These are phyloP conservation scores for Helianthus tuberosus DNA, from an alignment of 129 eudicot genomes.

Conservation along the genomic window DNA sequence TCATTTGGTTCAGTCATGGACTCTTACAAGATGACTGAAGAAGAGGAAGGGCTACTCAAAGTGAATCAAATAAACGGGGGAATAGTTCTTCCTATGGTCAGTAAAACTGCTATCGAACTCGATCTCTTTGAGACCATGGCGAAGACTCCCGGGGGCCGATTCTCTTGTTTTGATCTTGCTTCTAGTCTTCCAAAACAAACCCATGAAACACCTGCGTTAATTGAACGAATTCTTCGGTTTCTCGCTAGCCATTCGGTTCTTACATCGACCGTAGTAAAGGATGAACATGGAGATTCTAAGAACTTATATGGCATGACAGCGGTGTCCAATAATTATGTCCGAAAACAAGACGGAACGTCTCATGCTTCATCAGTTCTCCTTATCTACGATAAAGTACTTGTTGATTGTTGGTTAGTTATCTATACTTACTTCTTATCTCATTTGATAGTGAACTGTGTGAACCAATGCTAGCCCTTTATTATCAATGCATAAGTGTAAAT, in stretches of 20 bases:
- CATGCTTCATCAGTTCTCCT: slow-evolving; percentile 30
- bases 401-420: slow-evolving; percentile 42
- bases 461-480: too few relatives aligned
- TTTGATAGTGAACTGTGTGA: too few relatives aligned
- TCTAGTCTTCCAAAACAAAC: background rate
- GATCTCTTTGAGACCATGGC: too few relatives aligned
- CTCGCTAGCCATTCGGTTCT: slow-evolving; percentile 35
- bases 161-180: too few relatives aligned
- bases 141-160: too few relatives aligned
- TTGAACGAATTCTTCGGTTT: slow-evolving; percentile 47
- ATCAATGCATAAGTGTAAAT: too few relatives aligned
- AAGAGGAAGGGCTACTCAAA: too few relatives aligned
- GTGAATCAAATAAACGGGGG: too few relatives aligned
- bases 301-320: slow-evolving; percentile 40
- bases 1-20: too few relatives aligned
- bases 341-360: slow-evolving; percentile 41
- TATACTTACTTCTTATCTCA: slow-evolving; percentile 12
- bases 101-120: too few relatives aligned
- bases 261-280: background rate
- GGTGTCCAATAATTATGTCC: slow-evolving; percentile 26
- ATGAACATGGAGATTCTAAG: slow-evolving; percentile 20
- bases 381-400: slow-evolving; percentile 32
- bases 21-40: too few relatives aligned
- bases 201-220: slow-evolving; percentile 35
- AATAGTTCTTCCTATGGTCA: too few relatives aligned